Evolutionary conservation across 2,329 filamentous ascomycete species (phyloP).

Genomic region (Penicillium palitans): DNA sequence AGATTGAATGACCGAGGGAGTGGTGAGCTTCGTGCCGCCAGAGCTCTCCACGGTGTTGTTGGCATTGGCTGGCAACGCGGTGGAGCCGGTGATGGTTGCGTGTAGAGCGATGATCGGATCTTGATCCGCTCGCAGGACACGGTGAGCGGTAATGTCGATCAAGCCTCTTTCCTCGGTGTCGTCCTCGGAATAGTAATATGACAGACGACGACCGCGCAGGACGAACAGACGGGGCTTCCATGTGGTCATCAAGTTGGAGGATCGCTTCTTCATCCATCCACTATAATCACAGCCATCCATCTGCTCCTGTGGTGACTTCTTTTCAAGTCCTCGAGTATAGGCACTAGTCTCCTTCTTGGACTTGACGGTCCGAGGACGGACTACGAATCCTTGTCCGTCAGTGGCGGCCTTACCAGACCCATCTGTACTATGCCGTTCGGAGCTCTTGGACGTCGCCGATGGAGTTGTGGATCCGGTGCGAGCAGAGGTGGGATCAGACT

Average conservation of each 20-base stretch:
- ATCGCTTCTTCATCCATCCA: constrained; percentile 99
- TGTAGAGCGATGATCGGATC: constrained; percentile 88
- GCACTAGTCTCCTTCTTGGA: constrained; percentile 94
- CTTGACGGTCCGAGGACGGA: constrained; percentile 60
- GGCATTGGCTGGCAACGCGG: constrained; percentile 55
- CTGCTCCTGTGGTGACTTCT: constrained; percentile 77
- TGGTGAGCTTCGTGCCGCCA: constrained; percentile 33
- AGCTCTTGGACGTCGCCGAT: constrained; percentile 64
- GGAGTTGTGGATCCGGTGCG: constrained; percentile 73
- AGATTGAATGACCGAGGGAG: constrained; percentile 33
- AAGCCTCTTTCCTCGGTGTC: constrained; percentile 92
- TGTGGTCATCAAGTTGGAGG: constrained; percentile 90
- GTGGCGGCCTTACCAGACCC: constrained; percentile 49
- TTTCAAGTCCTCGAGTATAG: constrained; percentile 81
- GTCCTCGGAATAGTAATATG: constrained; percentile 93
- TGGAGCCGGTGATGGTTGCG: constrained; percentile 87
- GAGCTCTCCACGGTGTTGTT: constrained; percentile 34
- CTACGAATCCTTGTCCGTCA: constrained; percentile 51
- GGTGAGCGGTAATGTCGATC: constrained; percentile 96
- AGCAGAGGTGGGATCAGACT: constrained; percentile 63
- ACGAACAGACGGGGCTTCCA: constrained; percentile 98
- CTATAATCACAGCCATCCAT: constrained; percentile 87
- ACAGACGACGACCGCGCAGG: constrained; percentile 82
- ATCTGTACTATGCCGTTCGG: constrained; percentile 76
- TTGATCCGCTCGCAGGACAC: constrained; percentile 90